phyloP scores from a whole-genome alignment of 345 rosid species.

The Salix arbutifolia region DNA sequence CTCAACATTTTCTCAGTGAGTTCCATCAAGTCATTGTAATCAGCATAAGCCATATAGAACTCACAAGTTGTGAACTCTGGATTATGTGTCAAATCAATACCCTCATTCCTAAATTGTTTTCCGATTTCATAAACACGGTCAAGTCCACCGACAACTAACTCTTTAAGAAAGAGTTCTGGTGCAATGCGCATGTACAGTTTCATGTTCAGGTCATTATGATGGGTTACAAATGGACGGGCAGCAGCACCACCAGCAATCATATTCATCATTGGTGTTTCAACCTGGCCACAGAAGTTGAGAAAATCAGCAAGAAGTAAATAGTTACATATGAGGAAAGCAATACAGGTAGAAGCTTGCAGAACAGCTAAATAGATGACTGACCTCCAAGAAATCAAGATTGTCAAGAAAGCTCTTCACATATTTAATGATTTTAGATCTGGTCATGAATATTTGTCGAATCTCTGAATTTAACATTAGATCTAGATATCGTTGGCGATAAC shows the following conservation, averaged over 20 bases:
- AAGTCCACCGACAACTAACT: conserved; percentile 90
- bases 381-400: conserved; percentile 72
- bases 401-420: conserved; percentile 72
- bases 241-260: conserved; percentile 99
- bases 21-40: conserved; percentile 86
- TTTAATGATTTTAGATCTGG: conserved; percentile 57
- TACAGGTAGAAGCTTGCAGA: not conserved
- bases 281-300: conserved; percentile 37
- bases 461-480: conserved; percentile 82
- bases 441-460: conserved; percentile 68
- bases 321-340: not conserved
- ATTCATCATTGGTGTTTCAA: conserved; percentile 98
- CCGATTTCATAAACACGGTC: conserved; percentile 95
- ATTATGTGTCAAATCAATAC: conserved; percentile 95
- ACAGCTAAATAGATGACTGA: conserved; percentile 18
- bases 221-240: conserved; percentile 91
- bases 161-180: conserved; percentile 86
- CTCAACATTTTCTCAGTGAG: conserved; percentile 87
- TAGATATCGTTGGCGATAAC: conserved; percentile 86
- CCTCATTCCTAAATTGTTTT: conserved; percentile 96
- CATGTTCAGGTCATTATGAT: conserved; percentile 90
- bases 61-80: conserved; percentile 99
- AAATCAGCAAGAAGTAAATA: not conserved
- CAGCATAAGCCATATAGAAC: conserved; percentile 98
- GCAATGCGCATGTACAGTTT: conserved; percentile 91